Conservation (phyloP, 2,329 filamentous ascomycete genomes). For the Stromatinia cepivora region DNA sequence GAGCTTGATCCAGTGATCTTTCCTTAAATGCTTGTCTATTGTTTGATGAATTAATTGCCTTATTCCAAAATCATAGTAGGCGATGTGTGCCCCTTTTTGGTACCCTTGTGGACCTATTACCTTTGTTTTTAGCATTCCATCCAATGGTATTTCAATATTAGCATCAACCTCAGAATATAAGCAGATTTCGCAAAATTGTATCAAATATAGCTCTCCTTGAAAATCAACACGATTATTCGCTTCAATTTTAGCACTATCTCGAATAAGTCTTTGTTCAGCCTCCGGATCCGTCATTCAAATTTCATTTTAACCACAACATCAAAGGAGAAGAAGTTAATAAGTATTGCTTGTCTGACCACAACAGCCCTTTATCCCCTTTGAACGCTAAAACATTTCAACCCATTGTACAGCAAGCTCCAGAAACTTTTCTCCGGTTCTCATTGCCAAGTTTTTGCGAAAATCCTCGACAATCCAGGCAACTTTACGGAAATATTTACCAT, state of each 20-base stretch:
- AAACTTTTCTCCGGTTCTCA: background rate
- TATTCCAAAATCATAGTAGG: background rate
- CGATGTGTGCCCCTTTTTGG: background rate
- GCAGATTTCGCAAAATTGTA: background rate
- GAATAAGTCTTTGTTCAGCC: background rate
- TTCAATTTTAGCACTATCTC: background rate
- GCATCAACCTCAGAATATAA: background rate
- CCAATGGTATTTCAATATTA: too few relatives aligned
- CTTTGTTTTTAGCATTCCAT: background rate
- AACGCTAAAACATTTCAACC: conserved; percentile 1
- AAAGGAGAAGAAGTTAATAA: background rate
- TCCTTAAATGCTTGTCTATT: background rate
- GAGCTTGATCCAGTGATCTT: background rate
- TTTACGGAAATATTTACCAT: background rate
- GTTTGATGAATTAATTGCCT: background rate
- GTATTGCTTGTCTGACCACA: background rate
- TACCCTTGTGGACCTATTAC: background rate
- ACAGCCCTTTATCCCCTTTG: conserved; percentile 5
- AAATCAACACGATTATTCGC: background rate
- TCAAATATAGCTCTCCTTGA: background rate
- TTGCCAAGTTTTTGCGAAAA: background rate
- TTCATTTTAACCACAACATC: background rate
- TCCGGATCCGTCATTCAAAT: conserved; percentile 14
- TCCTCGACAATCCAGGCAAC: background rate
- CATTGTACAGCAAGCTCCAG: background rate